These are phyloP conservation scores for Fusarium sororula DNA, from an alignment of 2,329 filamentous ascomycete genomes.

Conservation along the genomic window DNA sequence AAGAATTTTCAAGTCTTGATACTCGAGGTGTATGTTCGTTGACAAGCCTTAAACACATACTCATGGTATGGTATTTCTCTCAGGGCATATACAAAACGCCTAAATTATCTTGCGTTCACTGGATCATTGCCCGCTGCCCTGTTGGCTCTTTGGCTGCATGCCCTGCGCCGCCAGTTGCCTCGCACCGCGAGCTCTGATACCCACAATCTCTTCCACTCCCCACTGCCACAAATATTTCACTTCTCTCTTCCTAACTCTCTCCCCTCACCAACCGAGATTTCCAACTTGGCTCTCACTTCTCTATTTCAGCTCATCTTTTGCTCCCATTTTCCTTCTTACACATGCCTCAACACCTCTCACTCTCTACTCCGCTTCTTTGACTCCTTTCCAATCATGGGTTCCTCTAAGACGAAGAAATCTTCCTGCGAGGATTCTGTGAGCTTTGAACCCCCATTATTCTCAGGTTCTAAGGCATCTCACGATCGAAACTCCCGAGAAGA, in stretches of 20 bases:
- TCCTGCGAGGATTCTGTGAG: not conserved
- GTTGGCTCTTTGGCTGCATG: not conserved
- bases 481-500: not conserved
- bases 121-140: not conserved
- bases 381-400: not conserved
- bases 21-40: not conserved
- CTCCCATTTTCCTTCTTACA: not conserved
- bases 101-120: rapidly evolving
- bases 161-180: not conserved
- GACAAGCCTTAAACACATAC: not conserved
- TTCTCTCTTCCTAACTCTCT: not conserved
- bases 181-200: conserved; percentile 4
- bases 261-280: not conserved
- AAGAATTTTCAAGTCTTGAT: not conserved
- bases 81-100: not conserved
- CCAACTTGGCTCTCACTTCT: rapidly evolving
- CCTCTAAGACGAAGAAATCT: not conserved
- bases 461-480: not conserved
- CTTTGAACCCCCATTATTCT: not conserved
- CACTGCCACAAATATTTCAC: not conserved
- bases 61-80: not conserved
- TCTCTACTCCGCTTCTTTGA: too few species aligned
- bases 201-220: not conserved
- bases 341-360: not conserved
- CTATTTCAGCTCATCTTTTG: rapidly evolving